phyloP scores from a whole-genome alignment of 2,329 filamentous ascomycete genomes.

The Didymella segeticola region DNA sequence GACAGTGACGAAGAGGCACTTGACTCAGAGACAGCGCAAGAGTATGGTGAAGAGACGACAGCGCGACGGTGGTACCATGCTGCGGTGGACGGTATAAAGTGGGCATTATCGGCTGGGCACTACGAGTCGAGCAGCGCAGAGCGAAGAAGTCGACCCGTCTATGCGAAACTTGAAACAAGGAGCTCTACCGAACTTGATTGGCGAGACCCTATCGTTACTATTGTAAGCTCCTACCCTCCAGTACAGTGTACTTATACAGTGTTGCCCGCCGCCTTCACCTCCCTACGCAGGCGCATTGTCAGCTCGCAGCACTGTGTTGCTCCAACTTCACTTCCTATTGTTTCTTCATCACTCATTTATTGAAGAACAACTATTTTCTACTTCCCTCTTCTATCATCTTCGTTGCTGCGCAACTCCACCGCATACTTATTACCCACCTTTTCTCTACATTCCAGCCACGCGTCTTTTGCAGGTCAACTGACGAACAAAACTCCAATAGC shows the following conservation, averaged over 20 bases:
- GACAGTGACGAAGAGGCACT: slow-evolving; percentile 36
- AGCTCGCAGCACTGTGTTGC: slow-evolving; percentile 38
- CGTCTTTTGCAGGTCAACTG: slow-evolving; percentile 41
- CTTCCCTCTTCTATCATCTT: slow-evolving; percentile 21
- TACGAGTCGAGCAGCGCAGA: slow-evolving; percentile 32
- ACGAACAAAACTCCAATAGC: slow-evolving; percentile 33
- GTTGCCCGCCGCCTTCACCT: slow-evolving; percentile 25
- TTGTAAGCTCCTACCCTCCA: slow-evolving; percentile 38
- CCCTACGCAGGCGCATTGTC: slow-evolving; percentile 44
- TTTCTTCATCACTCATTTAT: slow-evolving; percentile 45
- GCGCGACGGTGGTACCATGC: slow-evolving; percentile 30
- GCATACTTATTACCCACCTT: slow-evolving; percentile 13
- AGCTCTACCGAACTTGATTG: slow-evolving; percentile 39
- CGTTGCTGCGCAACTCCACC: slow-evolving; percentile 31
- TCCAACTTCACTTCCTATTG: slow-evolving; percentile 33
- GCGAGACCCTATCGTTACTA: slow-evolving; percentile 28
- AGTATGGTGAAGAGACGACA: slow-evolving; percentile 28
- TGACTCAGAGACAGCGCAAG: slow-evolving; percentile 24
- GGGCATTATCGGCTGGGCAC: slow-evolving; percentile 32
- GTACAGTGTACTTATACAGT: slow-evolving; percentile 43
- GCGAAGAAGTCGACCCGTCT: slow-evolving; percentile 36
- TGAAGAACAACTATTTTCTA: slow-evolving; percentile 22
- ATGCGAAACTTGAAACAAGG: slow-evolving; percentile 48
- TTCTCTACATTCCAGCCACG: slow-evolving; percentile 19
- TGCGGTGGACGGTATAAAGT: slow-evolving; percentile 38